These are phyloP conservation scores for Erigeron canadensis DNA, from an alignment of 129 eudicot species.

Conservation along the genomic window DNA sequence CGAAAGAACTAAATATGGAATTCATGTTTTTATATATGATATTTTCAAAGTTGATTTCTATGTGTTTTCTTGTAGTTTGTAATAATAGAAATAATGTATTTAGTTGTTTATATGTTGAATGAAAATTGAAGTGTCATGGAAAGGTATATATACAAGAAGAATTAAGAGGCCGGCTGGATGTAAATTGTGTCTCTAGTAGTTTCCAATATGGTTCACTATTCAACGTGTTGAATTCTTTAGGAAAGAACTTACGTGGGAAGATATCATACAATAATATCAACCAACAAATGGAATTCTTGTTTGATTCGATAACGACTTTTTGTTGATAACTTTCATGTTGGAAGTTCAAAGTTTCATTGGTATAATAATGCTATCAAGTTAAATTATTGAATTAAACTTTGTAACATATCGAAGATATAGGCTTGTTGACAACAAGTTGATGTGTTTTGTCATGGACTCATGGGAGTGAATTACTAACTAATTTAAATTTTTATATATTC, in stretches of 20 bases:
- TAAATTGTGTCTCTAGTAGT: neutral
- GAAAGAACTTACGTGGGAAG: neutral
- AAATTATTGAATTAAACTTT: too few relatives aligned
- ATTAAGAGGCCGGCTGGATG: neutral
- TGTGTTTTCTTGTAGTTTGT: neutral
- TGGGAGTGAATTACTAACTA: too few relatives aligned
- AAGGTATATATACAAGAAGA: slow-evolving; percentile 6
- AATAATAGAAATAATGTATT: neutral
- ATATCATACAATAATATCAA: neutral
- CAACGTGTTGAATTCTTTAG: slow-evolving; percentile 8
- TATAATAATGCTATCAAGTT: too few relatives aligned
- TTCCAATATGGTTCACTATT: neutral
- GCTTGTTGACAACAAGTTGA: too few relatives aligned
- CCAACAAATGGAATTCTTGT: neutral
- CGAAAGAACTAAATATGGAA: slow-evolving; percentile 53
- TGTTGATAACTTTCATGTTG: neutral
- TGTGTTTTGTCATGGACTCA: too few relatives aligned
- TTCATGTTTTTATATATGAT: slow-evolving; percentile 39
- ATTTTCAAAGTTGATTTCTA: neutral
- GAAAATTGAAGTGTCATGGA: neutral
- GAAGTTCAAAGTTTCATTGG: too few relatives aligned
- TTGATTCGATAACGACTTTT: neutral
- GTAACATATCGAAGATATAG: too few relatives aligned
- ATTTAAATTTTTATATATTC: too few relatives aligned
- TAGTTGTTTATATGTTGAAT: neutral